phyloP scores from a whole-genome alignment of 805 yeast genomes.

The Millerozyma acaciae region DNA sequence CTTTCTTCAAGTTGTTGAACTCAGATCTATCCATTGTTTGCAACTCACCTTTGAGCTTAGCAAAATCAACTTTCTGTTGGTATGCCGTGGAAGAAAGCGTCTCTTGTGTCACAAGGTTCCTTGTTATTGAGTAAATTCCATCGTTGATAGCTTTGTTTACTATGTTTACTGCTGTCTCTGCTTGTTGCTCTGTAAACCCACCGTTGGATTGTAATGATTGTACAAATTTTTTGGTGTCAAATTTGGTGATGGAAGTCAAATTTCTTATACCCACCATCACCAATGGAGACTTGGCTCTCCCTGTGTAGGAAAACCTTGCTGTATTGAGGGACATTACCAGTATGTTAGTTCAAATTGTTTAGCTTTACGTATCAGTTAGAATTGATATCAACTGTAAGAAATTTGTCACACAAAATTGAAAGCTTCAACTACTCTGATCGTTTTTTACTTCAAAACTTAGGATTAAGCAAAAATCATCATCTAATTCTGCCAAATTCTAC shows the following conservation, averaged over 20 bases:
- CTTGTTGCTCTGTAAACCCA: slow-evolving; percentile 65
- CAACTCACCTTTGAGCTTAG: slow-evolving; percentile 87
- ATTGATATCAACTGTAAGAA: too few relatives aligned
- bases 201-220: slow-evolving; percentile 65
- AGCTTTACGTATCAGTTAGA: background rate
- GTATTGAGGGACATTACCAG: background rate
- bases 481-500: too few relatives aligned
- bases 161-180: slow-evolving; percentile 72
- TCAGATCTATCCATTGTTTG: slow-evolving; percentile 86
- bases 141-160: slow-evolving; percentile 74
- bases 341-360: too few relatives aligned
- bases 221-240: slow-evolving; percentile 75
- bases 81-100: slow-evolving; percentile 79
- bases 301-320: background rate
- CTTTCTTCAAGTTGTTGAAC: slow-evolving; percentile 74
- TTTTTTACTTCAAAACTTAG: too few relatives aligned
- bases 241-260: slow-evolving; percentile 40
- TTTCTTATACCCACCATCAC: slow-evolving; percentile 5
- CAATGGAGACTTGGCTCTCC: slow-evolving; percentile 1
- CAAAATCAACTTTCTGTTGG: slow-evolving; percentile 95
- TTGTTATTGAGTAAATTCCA: slow-evolving; percentile 70
- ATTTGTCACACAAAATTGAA: too few relatives aligned
- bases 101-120: slow-evolving; percentile 81
- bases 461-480: too few relatives aligned
- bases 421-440: too few relatives aligned